Base-by-base conservation (phyloP, 1,139 yeast species). In the Yamadazyma friedrichii region DNA sequence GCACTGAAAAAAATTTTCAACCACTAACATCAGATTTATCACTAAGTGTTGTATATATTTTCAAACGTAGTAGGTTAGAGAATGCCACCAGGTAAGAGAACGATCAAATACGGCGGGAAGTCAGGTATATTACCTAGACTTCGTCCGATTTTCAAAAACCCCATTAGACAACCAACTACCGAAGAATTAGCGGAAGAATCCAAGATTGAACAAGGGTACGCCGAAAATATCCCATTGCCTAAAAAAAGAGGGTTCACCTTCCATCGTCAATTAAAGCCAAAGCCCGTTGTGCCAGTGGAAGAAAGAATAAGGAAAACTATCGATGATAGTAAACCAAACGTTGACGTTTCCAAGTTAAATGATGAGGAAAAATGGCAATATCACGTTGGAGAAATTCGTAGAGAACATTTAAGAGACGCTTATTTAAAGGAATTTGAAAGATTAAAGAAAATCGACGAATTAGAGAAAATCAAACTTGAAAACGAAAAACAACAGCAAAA, bases 121-220 rank as follows among this genome's bases (percentile, higher is more conserved):
- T 84, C 94, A 41, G 96, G 97, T 58, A 70, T 87, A 38, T 74
- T 89, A 51, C 97, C 97, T 39, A 74, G 69, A 44, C 82, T 86
- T 11, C 82, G 95, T 56, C 80, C 84, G 31, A 78, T 84, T 31
- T 76, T 85, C 66, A 84, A 80, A 55, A 55, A 54, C 42, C 88
- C 91, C 2, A 74, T 80, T 40, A 78, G 82, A 46, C 83, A 88
- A 9, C 58, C 57, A 36, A 65, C 63, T 6, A 60, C 51, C 9
- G 58, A 53, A 31, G 76, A 72, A 46, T 34, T 54, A 36, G 60
- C 57, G 12, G 61, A 61, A 40, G 78, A 74, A 37, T 70, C 76
- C 25, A 74, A 73, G 43, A 62, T 70, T 16, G 80, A 65, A 37
- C 73, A 66, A 33, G 95, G 95, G 17, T 88, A 83, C 62, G 88